Evolutionary conservation across 2,329 filamentous ascomycete genomes (phyloP), one percentile per base, ranked within the genome.

Genomic region (Ascomycota sp.): DNA sequence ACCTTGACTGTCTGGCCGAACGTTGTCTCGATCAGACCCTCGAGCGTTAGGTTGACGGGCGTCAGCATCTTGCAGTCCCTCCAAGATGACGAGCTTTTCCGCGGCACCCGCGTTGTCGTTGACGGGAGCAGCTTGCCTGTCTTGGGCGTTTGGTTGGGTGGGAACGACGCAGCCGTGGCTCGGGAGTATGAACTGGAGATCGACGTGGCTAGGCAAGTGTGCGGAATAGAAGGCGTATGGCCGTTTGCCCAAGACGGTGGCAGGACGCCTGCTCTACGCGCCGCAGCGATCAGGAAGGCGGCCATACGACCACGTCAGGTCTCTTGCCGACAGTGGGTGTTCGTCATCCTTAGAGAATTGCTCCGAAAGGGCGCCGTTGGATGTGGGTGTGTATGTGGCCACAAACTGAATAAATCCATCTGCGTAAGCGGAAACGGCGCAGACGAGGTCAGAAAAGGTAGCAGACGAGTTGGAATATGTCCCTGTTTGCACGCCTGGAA

Each of bases 221-320:
- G 39, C 1, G 70, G 67, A 0, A 72, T 49, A 0, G 54, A 53
- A 33, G 56, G 59, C 3, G 56, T 56, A 5, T 53, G 42, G 27
- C 49, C 36, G 20, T 51, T 58, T 4, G 57, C 57, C 71, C 72
- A 76, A 5, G 66, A 61, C 1, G 59, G 52, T 2, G 71, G 69
- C 7, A 71, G 48, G 11, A 63, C 41, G 13, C 60, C 61, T 28
- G 60, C 59, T 28, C 72, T 63, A 23, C 72, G 63, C 25, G 60
- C 60, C 17, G 57, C 52, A n/a, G 65, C 65, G 1, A 73, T 75
- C 28, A 81, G 52, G 47, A 81, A 73, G 0, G 74, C 62, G 2
- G 74, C n/a, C 72, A 38, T 79, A 80, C 0, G 73, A 78, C 75
- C 75, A 81, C 3, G 75, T 80, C 20, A 81, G 53, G 37, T 81